These are phyloP conservation scores for Aureobasidium musti DNA, from an alignment of 2,329 filamentous ascomycete genomes.

Conservation along the genomic window DNA sequence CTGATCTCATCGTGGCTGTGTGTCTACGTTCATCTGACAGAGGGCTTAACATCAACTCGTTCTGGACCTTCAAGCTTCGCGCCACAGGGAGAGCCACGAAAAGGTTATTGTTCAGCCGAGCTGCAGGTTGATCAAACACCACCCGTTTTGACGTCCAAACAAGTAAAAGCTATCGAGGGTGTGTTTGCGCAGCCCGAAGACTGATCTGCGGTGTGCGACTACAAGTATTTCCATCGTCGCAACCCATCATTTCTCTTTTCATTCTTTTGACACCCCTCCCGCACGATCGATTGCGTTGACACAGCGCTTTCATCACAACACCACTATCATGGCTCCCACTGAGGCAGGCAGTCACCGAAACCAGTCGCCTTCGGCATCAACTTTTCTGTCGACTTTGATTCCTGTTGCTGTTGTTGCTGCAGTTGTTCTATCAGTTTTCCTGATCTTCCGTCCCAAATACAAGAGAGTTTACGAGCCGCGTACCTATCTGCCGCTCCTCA, in stretches of 20 bases:
- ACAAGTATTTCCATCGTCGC: conserved; percentile 17
- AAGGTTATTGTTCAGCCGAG: conserved; percentile 12
- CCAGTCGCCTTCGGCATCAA: conserved; percentile 39
- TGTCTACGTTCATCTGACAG: conserved; percentile 14
- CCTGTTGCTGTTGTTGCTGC: conserved; percentile 41
- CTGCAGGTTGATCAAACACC: conserved; percentile 26
- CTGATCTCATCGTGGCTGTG: conserved; percentile 2
- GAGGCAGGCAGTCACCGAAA: conserved; percentile 29
- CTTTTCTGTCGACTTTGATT: conserved; percentile 42
- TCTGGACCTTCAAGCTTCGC: conserved; percentile 21
- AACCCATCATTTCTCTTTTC: not conserved
- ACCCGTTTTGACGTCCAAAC: conserved; percentile 19
- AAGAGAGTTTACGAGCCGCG: conserved; percentile 50
- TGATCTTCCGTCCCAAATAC: conserved; percentile 47
- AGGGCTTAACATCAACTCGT: conserved; percentile 1
- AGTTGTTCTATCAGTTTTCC: conserved; percentile 43
- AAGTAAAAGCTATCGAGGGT: conserved; percentile 16
- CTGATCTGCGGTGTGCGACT: conserved; percentile 21
- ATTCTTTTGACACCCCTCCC: not conserved
- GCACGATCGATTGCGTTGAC: conserved; percentile 4
- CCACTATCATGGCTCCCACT: conserved; percentile 15
- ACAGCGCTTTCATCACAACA: conserved; percentile 15
- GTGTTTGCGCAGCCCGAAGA: conserved; percentile 19
- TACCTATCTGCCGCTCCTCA: conserved; percentile 49
- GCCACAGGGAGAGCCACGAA: conserved; percentile 24